Evolutionary conservation across 805 yeast species (phyloP).

Genomic region (Tetrapisispora pingtungensis): DNA sequence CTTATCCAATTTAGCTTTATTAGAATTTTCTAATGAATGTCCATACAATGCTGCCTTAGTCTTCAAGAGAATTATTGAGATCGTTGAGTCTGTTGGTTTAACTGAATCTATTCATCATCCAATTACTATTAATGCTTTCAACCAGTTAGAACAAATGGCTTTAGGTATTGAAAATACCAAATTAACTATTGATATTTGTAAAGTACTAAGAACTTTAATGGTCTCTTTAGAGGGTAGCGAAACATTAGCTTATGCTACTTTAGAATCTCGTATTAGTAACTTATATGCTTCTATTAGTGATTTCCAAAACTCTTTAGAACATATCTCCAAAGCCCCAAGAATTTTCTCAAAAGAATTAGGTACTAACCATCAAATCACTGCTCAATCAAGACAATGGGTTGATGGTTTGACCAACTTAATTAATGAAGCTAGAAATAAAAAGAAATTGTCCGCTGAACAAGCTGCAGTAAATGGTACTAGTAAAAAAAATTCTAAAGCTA

Average conservation of each 20-base stretch:
- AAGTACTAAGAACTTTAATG: conserved; percentile 44
- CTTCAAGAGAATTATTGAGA: conserved; percentile 47
- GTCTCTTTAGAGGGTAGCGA: conserved; percentile 43
- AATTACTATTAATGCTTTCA: conserved; percentile 49
- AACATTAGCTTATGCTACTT: conserved; percentile 52
- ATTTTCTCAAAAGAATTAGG: conserved; percentile 54
- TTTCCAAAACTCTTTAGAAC: conserved; percentile 45
- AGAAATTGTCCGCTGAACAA: conserved; percentile 19
- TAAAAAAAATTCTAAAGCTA: conserved; percentile 7
- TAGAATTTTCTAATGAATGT: conserved; percentile 54
- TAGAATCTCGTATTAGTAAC: conserved; percentile 62
- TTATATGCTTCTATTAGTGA: conserved; percentile 43
- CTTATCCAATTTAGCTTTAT: conserved; percentile 62
- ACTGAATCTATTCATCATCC: conserved; percentile 47
- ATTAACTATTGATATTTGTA: conserved; percentile 45
- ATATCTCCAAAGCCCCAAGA: conserved; percentile 45
- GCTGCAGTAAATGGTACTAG: conserved; percentile 14
- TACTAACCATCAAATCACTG: conserved; percentile 53
- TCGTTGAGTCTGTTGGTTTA: conserved; percentile 40
- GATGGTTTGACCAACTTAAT: conserved; percentile 40
- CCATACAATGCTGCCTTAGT: conserved; percentile 52
- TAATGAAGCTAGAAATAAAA: conserved; percentile 21
- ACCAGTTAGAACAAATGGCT: conserved; percentile 42
- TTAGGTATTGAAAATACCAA: conserved; percentile 46
- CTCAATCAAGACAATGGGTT: conserved; percentile 58